Conservation (phyloP, 129 eudicot genomes). For the Arctium minus region DNA sequence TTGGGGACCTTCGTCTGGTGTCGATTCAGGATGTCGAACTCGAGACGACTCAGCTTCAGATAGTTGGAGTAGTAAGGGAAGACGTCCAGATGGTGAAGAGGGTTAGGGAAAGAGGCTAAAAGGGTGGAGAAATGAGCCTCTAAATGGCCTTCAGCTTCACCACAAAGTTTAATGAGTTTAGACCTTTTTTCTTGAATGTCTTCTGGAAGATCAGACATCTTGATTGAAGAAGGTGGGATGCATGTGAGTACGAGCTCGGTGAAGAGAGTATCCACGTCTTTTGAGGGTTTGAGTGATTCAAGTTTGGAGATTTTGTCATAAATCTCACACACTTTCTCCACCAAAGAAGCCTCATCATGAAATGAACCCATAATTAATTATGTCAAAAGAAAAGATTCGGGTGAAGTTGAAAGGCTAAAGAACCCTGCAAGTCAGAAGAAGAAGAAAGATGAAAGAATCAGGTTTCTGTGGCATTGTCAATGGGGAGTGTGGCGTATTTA, state of each 20-base stretch:
- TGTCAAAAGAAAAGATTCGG: slow-evolving; percentile 24
- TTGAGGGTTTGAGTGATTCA: slow-evolving; percentile 65
- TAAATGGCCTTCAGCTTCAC: slow-evolving; percentile 67
- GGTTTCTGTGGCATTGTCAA: slow-evolving; percentile 26
- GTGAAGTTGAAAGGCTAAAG: slow-evolving; percentile 2
- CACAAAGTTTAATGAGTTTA: slow-evolving; percentile 63
- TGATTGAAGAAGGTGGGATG: slow-evolving; percentile 67
- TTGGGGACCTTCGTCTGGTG: slow-evolving; percentile 32
- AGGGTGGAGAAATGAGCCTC: slow-evolving; percentile 68
- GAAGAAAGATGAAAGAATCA: slow-evolving; percentile 2
- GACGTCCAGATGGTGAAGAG: slow-evolving; percentile 58
- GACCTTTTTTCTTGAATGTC: slow-evolving; percentile 55
- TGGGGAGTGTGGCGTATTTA: slow-evolving; percentile 51
- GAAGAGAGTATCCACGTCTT: slow-evolving; percentile 73
- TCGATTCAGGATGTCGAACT: slow-evolving; percentile 53
- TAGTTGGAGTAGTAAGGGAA: slow-evolving; percentile 80
- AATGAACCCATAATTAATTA: slow-evolving; percentile 46
- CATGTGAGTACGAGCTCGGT: slow-evolving; percentile 71
- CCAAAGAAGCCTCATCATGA: slow-evolving; percentile 45
- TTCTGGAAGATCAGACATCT: slow-evolving; percentile 43
- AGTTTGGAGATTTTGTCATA: slow-evolving; percentile 65
- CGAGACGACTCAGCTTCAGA: slow-evolving; percentile 69
- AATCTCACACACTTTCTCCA: slow-evolving; percentile 49
- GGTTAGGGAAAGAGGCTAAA: slow-evolving; percentile 46
- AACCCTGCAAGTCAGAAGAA: not conserved